Conservation (phyloP, 192 early-diverging fungal genomes). For the Phycomyces nitens region DNA sequence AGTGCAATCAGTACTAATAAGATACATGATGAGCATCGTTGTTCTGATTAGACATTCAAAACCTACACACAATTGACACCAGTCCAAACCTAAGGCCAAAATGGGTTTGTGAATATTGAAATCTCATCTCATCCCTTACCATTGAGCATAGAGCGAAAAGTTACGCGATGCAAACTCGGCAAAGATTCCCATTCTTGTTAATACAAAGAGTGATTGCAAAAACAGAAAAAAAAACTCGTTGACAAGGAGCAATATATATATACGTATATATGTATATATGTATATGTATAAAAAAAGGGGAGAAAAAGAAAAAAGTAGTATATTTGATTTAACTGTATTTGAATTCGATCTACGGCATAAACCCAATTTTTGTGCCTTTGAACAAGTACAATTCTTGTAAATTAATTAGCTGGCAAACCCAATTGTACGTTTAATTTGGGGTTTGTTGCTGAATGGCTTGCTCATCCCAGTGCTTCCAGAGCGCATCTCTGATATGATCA, state of each 20-base stretch:
- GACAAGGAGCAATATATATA: not conserved
- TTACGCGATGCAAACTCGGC: conserved; percentile 26
- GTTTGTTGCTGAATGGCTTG: too few relatives aligned
- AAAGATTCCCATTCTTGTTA: conserved; percentile 22
- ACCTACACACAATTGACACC: conserved; percentile 24
- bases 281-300: not conserved
- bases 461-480: conserved; percentile 16
- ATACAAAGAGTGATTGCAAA: not conserved
- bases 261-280: not conserved
- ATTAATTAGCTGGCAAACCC: too few relatives aligned
- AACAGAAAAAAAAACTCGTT: not conserved
- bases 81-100: conserved; percentile 17
- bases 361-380: too few relatives aligned
- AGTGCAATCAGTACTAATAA: conserved; percentile 20
- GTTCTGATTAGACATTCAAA: too few relatives aligned
- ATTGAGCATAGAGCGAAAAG: conserved; percentile 30
- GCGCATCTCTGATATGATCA: not conserved
- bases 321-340: too few relatives aligned
- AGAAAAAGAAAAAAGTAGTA: too few relatives aligned
- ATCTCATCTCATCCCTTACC: conserved; percentile 14
- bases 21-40: too few relatives aligned
- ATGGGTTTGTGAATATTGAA: not conserved
- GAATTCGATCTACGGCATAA: too few relatives aligned
- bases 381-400: too few relatives aligned
- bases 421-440: too few relatives aligned